Evolutionary conservation across 2,329 filamentous ascomycete species (phyloP), one percentile per base, ranked within the genome.

Genomic region (Drechslerella coelobrocha): DNA sequence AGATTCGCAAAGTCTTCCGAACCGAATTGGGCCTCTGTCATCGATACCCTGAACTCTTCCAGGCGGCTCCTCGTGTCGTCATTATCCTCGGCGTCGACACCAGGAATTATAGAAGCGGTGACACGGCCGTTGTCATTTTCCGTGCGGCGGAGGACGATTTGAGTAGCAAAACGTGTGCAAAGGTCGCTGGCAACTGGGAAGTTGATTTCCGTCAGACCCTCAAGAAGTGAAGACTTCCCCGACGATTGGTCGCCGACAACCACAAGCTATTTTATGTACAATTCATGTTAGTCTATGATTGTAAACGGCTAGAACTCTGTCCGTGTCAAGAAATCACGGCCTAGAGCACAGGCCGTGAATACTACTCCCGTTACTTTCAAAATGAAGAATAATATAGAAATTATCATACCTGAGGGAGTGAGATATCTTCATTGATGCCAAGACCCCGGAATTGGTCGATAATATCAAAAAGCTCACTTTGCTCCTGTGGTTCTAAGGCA

Each of bases 101-200:
- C 65, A 2, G 75, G 75, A 24, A 75, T 74, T 37, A 76, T 74
- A 0, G 73, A 68, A 19, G 75, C 72, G 1, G 52, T 68, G 27
- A 76, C 73, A n/a, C 71, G 63, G 4, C 61, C 66, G n/a, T 62
- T 50, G 19, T 60, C 52, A 17, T 73, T 65, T 2, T 66, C 39
- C 21, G 71, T 61, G 23, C 75, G 73, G 17, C 75, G 72, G 21
- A 76, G 72, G 26, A 75, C 73, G 41, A 76, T 76, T 34, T 76
- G 75, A 1, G 75, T 76, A 12, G 75, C 75, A 54, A 75, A 76
- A n/a, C 75, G 61, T 2, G 75, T 76, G 37, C 75, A 76, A 12
- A 76, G 72, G 8, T 72, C 74, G 14, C 61, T 72, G 2, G 72
- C 73, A n/a, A 74, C 62, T 2, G 75, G 75, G 52, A 76, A 76